These are phyloP conservation scores for Saururus chinensis DNA, from an alignment of 164 flowering plant species.

Conservation along the genomic window DNA sequence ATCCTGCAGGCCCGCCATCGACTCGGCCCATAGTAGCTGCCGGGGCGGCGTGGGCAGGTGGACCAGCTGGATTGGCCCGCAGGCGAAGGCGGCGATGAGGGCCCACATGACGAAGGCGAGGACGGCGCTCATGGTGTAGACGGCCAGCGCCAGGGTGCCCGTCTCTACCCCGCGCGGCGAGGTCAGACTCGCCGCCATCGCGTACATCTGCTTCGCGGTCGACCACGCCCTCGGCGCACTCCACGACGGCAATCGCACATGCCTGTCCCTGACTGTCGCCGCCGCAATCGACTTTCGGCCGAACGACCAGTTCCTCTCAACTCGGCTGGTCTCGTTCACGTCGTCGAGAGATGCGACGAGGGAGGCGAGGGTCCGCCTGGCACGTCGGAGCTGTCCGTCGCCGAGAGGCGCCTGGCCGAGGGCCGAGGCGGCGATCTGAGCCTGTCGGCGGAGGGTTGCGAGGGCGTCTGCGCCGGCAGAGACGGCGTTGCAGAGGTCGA, in stretches of 20 bases:
- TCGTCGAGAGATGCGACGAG: background rate
- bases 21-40: slow-evolving; percentile 54
- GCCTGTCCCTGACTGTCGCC: slow-evolving; percentile 15
- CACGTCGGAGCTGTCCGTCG: slow-evolving; percentile 50
- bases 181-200: slow-evolving; percentile 49
- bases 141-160: slow-evolving; percentile 35
- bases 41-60: slow-evolving; percentile 37
- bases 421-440: slow-evolving; percentile 38
- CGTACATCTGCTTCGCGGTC: slow-evolving; percentile 71
- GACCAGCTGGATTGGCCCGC: slow-evolving; percentile 52
- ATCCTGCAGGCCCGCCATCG: slow-evolving; percentile 59
- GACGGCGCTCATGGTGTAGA: slow-evolving; percentile 55
- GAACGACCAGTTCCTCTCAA: slow-evolving; percentile 6
- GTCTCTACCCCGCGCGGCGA: slow-evolving; percentile 58
- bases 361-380: slow-evolving; percentile 31
- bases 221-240: slow-evolving; percentile 58
- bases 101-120: slow-evolving; percentile 68
- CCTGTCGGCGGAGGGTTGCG: slow-evolving; percentile 31
- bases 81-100: slow-evolving; percentile 61
- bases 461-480: slow-evolving; percentile 46
- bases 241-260: slow-evolving; percentile 35
- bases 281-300: background rate
- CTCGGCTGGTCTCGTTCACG: background rate
- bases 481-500: slow-evolving; percentile 53
- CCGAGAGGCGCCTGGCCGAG: slow-evolving; percentile 18